Evolutionary conservation across 2,329 filamentous ascomycete species (phyloP), one percentile per base, ranked within the genome.

Genomic region (Apiospora marii): DNA sequence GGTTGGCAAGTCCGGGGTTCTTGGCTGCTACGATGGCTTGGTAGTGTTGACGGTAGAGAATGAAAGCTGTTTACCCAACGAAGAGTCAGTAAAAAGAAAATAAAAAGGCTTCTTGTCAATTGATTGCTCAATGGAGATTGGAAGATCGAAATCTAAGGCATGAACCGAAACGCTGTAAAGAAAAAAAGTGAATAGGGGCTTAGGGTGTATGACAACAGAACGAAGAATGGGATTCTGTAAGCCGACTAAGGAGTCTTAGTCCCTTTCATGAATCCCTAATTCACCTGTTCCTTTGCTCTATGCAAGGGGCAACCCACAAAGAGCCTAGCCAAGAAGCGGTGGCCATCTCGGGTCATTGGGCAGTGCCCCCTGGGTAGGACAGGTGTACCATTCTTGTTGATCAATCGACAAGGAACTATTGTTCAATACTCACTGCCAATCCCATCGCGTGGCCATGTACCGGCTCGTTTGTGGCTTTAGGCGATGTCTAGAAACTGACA

Each of bases 41-140:
- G 79, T 96, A 92, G 82, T 97, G 93, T 81, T 98, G 95, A 51
- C 96, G 94, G 85, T 98, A 99, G 78, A 99, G 88, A 76, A 99
- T 99, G 85, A 99, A 99, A 69, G 96, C 96, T 99, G 73, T 77
- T 75, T 58, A n/a, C 14, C 19, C n/a, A n/a, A 64, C 22, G n/a
- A 41, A 24, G 48, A 68, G 72, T 64, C 22, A 64, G 58, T 41
- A 64, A 34, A 6, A 30, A 30, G 27, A 30, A 30, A 30, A 30
- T 2, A 30, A 22, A 10, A 30, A 74, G 71, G n/a, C 19, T 49
- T 22, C 24, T 13, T 19, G 6, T 37, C 8, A 7, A n/a, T n/a
- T 22, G 8, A 22, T 69, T 34, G 16, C 6, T 37, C 67, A 73
- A 71, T 72, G 37, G 51, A 30, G 24, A 37, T 34, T 37, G 53